Conservation (phyloP, 495 filamentous ascomycete genomes). For the Podospora anserina region DNA sequence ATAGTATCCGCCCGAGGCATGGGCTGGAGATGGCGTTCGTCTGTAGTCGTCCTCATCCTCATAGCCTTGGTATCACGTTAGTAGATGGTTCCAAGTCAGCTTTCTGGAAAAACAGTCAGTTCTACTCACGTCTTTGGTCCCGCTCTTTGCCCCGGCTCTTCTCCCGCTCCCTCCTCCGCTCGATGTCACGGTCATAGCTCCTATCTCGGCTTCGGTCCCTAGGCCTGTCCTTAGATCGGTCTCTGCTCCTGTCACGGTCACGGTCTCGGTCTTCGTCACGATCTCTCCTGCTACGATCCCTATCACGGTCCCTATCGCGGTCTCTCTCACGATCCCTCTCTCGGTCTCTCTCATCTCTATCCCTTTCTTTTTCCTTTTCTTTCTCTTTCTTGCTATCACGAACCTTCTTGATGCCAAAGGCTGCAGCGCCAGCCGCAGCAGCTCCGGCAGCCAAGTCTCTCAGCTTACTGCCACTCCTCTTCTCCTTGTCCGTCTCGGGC, state of each 20-base stretch:
- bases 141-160: constrained; percentile 38
- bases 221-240: constrained; percentile 18
- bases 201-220: constrained; percentile 24
- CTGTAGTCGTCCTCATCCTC: constrained; percentile 39
- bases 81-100: constrained; percentile 14
- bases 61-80: constrained; percentile 34
- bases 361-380: constrained; percentile 40
- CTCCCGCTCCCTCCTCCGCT: constrained; percentile 16
- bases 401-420: constrained; percentile 72
- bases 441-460: constrained; percentile 66
- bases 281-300: constrained; percentile 20
- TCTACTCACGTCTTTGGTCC: constrained; percentile 37
- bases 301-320: constrained; percentile 31
- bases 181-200: constrained; percentile 14
- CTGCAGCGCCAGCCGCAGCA: constrained; percentile 68
- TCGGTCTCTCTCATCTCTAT: constrained; percentile 28
- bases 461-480: constrained; percentile 59
- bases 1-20: constrained; percentile 52
- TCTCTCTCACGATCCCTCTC: constrained; percentile 32
- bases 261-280: background rate
- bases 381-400: constrained; percentile 48
- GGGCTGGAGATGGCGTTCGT: constrained; percentile 47
- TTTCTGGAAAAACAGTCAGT: background rate
- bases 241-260: constrained; percentile 20
- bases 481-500: constrained; percentile 35